A percentile compares a stretch with the other conserved stretches of the same genome.
Conservation (phyloP, 495 filamentous ascomycete species). For the Neurospora sp. region DNA sequence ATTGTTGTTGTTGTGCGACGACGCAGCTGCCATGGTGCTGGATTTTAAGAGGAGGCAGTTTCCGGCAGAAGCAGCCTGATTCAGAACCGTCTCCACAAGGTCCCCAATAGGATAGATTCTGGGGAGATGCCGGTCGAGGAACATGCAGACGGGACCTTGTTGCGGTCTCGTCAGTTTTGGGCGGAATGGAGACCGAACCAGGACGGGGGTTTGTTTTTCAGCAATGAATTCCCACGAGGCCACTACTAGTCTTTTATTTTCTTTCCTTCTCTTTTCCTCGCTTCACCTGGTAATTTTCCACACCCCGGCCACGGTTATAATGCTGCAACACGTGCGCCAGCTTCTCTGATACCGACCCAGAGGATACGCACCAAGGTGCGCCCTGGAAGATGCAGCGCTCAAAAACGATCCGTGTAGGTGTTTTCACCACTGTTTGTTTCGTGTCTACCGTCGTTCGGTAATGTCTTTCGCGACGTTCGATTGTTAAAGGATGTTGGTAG, state of each 20-base stretch:
- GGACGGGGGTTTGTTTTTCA: constrained; percentile 5
- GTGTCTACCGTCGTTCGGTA: neutral
- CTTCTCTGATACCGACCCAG: neutral
- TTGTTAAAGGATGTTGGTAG: neutral
- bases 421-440: neutral
- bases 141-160: constrained; percentile 31
- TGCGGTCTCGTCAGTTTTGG: constrained; percentile 5
- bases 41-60: constrained; percentile 16
- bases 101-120: constrained; percentile 30
- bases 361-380: neutral
- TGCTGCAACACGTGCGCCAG: neutral
- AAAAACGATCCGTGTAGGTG: neutral
- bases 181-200: constrained; percentile 1
- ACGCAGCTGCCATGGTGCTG: constrained; percentile 42
- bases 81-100: constrained; percentile 26
- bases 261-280: neutral
- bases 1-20: constrained; percentile 36
- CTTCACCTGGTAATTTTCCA: constrained; percentile 5
- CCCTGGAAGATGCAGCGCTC: neutral
- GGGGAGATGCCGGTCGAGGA: constrained; percentile 33
- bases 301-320: constrained; percentile 1
- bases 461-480: neutral
- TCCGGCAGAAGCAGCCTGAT: constrained; percentile 18
- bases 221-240: neutral
- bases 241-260: neutral